phyloP scores from a whole-genome alignment of 345 rosid genomes.

The Dimocarpus longan region DNA sequence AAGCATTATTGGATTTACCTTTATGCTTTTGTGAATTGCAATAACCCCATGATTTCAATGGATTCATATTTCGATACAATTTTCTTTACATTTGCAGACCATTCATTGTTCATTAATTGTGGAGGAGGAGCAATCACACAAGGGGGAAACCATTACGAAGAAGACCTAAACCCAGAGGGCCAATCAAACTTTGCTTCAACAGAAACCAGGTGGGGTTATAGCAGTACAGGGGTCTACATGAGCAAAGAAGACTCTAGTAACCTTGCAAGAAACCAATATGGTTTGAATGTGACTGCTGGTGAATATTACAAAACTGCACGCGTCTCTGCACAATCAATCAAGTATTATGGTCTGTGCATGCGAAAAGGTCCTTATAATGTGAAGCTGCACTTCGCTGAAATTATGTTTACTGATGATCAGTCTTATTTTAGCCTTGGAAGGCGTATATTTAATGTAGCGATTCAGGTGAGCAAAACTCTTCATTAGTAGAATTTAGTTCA shows the following conservation, averaged over 20 bases:
- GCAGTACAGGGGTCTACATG: conserved; percentile 66
- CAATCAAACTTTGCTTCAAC: conserved; percentile 38
- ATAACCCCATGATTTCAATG: neutral
- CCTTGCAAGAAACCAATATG: conserved; percentile 32
- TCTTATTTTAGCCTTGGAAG: conserved; percentile 64
- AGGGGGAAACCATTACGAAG: conserved; percentile 45
- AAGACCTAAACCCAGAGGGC: conserved; percentile 44
- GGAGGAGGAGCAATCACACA: conserved; percentile 45
- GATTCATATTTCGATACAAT: neutral
- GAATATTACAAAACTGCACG: conserved; percentile 63
- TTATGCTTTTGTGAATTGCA: neutral
- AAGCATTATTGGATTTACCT: conserved; percentile 24
- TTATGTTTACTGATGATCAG: conserved; percentile 57
- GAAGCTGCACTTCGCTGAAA: conserved; percentile 85
- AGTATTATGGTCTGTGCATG: conserved; percentile 82
- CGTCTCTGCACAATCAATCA: conserved; percentile 72
- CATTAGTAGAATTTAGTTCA: neutral
- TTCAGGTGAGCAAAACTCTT: conserved; percentile 55
- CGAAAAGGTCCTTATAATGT: conserved; percentile 57
- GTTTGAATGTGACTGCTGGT: conserved; percentile 36
- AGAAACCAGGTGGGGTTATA: conserved; percentile 62
- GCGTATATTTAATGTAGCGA: conserved; percentile 71
- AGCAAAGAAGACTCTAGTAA: neutral
- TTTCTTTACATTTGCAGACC: conserved; percentile 40
- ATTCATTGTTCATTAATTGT: conserved; percentile 76